phyloP scores from a whole-genome alignment of 2,329 filamentous ascomycete genomes.

The Cladorrhinum sp. region DNA sequence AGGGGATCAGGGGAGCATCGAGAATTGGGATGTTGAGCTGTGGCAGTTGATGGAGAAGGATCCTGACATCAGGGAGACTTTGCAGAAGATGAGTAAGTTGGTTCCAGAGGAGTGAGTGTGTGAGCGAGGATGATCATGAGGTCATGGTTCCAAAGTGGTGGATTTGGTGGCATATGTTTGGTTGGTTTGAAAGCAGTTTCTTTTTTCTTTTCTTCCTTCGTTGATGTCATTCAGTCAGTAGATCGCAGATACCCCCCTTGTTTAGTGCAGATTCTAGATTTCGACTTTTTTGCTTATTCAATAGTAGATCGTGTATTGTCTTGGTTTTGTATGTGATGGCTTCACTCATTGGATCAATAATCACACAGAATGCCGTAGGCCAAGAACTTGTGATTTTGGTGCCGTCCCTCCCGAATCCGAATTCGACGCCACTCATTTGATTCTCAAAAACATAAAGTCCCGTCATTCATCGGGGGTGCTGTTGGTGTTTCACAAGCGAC shows the following conservation, averaged over 20 bases:
- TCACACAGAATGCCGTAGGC: not conserved
- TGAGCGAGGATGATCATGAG: slow-evolving; percentile 1
- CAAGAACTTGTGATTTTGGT: not conserved
- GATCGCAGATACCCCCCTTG: not conserved
- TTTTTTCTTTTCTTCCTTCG: slow-evolving; percentile 1
- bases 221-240: not conserved
- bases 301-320: not conserved
- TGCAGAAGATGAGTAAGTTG: slow-evolving; percentile 41
- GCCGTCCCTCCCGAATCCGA: not conserved
- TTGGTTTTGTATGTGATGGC: not conserved
- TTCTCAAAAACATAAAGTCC: not conserved
- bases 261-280: not conserved
- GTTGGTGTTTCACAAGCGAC: no score
- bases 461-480: no score
- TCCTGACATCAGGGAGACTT: slow-evolving; percentile 40
- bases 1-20: slow-evolving; percentile 33
- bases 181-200: not conserved
- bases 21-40: slow-evolving; percentile 52
- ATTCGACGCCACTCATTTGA: no score
- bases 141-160: not conserved
- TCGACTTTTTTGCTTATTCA: not conserved
- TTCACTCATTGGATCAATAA: not conserved
- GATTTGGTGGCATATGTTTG: not conserved
- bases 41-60: slow-evolving; percentile 60
- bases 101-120: slow-evolving; percentile 26